Evolutionary conservation across 148 eudicot species (phyloP).

Genomic region (Bassia scoparia): DNA sequence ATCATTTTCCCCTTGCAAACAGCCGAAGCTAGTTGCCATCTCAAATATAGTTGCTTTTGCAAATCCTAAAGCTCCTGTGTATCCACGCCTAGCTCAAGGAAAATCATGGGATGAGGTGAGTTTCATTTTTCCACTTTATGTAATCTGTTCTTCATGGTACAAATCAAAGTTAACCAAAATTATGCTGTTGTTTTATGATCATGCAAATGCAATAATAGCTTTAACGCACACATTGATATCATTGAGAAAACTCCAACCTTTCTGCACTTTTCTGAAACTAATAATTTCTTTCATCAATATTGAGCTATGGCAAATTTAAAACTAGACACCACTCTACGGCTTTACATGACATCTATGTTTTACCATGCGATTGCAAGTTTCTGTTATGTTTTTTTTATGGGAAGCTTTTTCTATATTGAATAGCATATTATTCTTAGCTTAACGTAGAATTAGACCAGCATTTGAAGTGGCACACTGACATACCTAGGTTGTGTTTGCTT

Average conservation of each 20-base stretch:
- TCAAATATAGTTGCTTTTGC: constrained; percentile 65
- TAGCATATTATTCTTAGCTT: no score
- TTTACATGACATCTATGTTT: no score
- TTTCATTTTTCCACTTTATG: background rate
- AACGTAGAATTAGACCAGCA: no score
- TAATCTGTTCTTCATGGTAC: background rate
- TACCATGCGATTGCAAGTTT: no score
- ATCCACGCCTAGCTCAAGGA: constrained; percentile 89
- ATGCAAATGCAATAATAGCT: background rate
- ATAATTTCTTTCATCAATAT: no score
- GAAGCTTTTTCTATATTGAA: no score
- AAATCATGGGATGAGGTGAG: constrained; percentile 84
- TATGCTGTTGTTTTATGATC: background rate
- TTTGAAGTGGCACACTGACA: no score
- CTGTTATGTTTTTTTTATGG: no score
- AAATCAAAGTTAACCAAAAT: background rate
- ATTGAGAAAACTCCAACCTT: background rate
- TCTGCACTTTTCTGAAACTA: no score
- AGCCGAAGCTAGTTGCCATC: constrained; percentile 84
- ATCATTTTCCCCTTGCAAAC: constrained; percentile 13
- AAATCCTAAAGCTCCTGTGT: constrained; percentile 81
- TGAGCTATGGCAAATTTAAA: no score
- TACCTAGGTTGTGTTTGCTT: background rate
- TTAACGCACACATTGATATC: background rate
- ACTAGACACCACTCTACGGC: no score